phyloP scores from a whole-genome alignment of 352 stramenopile genomes.

The Phytopythium oedochilum region DNA sequence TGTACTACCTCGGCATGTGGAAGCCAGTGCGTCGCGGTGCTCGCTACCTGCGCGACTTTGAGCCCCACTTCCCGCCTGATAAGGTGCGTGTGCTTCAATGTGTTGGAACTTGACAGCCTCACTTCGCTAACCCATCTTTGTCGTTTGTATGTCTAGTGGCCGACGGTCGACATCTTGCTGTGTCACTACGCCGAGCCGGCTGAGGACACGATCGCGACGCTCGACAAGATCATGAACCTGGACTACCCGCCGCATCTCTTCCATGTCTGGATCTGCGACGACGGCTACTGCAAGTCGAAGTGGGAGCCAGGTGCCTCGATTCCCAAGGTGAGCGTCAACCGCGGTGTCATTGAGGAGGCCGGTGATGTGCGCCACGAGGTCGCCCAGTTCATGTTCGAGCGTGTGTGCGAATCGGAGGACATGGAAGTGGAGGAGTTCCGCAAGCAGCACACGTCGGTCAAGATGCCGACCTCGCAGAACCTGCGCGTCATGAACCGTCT shows the following conservation, averaged over 20 bases:
- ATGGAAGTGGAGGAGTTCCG: conserved; percentile 70
- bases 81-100: conserved; percentile 13
- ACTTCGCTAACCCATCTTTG: background rate
- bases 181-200: conserved; percentile 74
- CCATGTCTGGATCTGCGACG: conserved; percentile 74
- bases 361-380: conserved; percentile 68
- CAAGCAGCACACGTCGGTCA: conserved; percentile 65
- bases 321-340: conserved; percentile 58
- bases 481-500: conserved; percentile 38
- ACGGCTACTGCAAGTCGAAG: conserved; percentile 71
- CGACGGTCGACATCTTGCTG: conserved; percentile 74
- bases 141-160: conserved; percentile 21
- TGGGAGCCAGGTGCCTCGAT: conserved; percentile 42
- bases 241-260: conserved; percentile 70
- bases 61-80: conserved; percentile 54
- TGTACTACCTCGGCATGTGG: conserved; percentile 82
- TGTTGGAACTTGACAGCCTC: background rate
- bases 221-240: conserved; percentile 71
- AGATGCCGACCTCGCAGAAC: conserved; percentile 47
- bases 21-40: conserved; percentile 67
- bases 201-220: conserved; percentile 70
- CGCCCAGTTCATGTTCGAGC: conserved; percentile 74
- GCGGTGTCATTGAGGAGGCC: conserved; percentile 63
- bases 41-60: conserved; percentile 63
- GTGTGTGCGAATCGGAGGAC: conserved; percentile 61